phyloP scores from a whole-genome alignment of 2,329 filamentous ascomycete species.

The Epichloe hybrida region DNA sequence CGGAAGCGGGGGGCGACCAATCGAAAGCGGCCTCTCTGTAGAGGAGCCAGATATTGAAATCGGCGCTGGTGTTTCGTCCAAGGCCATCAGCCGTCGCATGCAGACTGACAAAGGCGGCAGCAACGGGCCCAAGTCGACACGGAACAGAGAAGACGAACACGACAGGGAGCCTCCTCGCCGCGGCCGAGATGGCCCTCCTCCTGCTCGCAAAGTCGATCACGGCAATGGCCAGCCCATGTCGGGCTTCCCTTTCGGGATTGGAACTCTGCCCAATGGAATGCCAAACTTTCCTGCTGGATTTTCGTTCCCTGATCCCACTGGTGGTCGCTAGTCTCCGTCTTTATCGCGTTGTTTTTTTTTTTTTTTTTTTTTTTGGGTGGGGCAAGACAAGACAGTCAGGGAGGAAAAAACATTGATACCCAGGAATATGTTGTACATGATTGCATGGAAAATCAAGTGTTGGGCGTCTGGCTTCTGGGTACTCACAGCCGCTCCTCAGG shows the following conservation, averaged over 20 bases:
- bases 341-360: too few relatives aligned
- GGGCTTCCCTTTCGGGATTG: conserved; percentile 26
- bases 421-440: neutral
- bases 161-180: conserved; percentile 16
- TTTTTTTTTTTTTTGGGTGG: too few relatives aligned
- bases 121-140: conserved; percentile 51
- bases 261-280: conserved; percentile 28
- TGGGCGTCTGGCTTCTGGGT: neutral
- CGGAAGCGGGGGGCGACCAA: conserved; percentile 76
- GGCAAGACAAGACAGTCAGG: neutral
- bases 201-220: conserved; percentile 9
- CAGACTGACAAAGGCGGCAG: conserved; percentile 53
- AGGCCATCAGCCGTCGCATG: conserved; percentile 61
- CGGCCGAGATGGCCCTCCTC: conserved; percentile 7
- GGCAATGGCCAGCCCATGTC: conserved; percentile 11
- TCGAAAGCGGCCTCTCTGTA: conserved; percentile 74
- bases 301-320: conserved; percentile 22
- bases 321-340: conserved; percentile 3
- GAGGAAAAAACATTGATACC: neutral
- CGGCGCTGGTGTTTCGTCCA: conserved; percentile 90
- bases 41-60: conserved; percentile 99
- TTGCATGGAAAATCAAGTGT: neutral
- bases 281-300: conserved; percentile 28
- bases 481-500: neutral
- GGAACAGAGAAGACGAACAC: conserved; percentile 26